Conservation (phyloP, 352 stramenopile genomes). For the Stephanocyclus meneghinianus region DNA sequence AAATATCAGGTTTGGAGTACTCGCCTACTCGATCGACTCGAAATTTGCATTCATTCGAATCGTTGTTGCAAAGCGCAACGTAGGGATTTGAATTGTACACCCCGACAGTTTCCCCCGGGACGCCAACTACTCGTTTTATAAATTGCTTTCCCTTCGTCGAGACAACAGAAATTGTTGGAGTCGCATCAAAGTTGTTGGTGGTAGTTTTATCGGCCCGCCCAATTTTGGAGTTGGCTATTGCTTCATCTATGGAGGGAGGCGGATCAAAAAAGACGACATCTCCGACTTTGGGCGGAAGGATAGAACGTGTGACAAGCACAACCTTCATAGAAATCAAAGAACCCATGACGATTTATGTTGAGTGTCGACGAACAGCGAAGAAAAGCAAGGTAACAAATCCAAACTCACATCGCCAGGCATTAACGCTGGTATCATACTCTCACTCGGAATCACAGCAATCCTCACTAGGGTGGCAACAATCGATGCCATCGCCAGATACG, state of each 20-base stretch:
- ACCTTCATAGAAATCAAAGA: conserved; percentile 8
- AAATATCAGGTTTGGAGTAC: conserved; percentile 56
- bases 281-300: conserved; percentile 41
- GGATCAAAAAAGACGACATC: conserved; percentile 71
- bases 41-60: conserved; percentile 31
- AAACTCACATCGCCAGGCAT: conserved; percentile 55
- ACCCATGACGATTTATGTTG: no score
- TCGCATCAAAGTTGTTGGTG: background rate
- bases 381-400: background rate
- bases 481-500: conserved; percentile 43
- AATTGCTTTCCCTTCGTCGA: conserved; percentile 67
- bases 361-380: no score
- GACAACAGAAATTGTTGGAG: conserved; percentile 16
- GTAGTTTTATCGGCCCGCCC: conserved; percentile 7
- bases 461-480: conserved; percentile 45
- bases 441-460: conserved; percentile 51
- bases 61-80: conserved; percentile 30
- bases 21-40: conserved; percentile 46
- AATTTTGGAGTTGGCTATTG: conserved; percentile 47
- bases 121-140: conserved; percentile 61
- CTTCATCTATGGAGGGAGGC: conserved; percentile 46
- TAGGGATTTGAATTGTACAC: conserved; percentile 56
- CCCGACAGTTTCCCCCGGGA: conserved; percentile 55
- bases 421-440: conserved; percentile 60
- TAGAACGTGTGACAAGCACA: conserved; percentile 41